These are phyloP conservation scores for Sanghuangporus baumii DNA, from an alignment of 1,284 basidiomycete species.

Conservation along the genomic window DNA sequence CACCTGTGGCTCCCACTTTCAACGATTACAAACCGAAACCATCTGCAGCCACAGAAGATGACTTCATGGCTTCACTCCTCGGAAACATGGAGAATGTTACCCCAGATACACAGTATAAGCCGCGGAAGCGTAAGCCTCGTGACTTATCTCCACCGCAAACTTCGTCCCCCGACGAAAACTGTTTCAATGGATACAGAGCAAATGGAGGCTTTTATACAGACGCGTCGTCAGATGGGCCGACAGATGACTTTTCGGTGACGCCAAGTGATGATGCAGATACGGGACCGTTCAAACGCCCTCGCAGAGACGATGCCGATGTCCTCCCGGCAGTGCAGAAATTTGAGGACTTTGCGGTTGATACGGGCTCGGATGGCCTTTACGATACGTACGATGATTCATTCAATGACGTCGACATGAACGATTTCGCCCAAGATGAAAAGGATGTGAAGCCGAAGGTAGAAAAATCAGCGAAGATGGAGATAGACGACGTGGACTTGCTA, in stretches of 20 bases:
- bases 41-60: conserved; percentile 73
- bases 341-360: conserved; percentile 52
- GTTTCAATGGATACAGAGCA: conserved; percentile 22
- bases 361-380: conserved; percentile 42
- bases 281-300: conserved; percentile 66
- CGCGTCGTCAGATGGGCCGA: conserved; percentile 53
- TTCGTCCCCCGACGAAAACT: conserved; percentile 20
- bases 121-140: conserved; percentile 67
- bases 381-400: conserved; percentile 35
- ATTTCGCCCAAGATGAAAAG: conserved; percentile 41
- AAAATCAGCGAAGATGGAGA: conserved; percentile 26
- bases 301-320: conserved; percentile 39
- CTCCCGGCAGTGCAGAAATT: conserved; percentile 51
- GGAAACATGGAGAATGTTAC: conserved; percentile 56
- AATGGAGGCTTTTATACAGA: conserved; percentile 29
- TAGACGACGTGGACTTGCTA: conserved; percentile 22
- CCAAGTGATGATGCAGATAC: conserved; percentile 50
- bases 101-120: conserved; percentile 24
- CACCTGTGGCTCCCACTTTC: conserved; percentile 52
- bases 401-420: conserved; percentile 56
- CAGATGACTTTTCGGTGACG: conserved; percentile 37
- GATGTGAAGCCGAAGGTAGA: conserved; percentile 31
- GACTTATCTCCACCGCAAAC: conserved; percentile 23
- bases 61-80: conserved; percentile 80
- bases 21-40: conserved; percentile 72